phyloP scores from a whole-genome alignment of 306 rosid species.

The Mucuna pruriens region DNA sequence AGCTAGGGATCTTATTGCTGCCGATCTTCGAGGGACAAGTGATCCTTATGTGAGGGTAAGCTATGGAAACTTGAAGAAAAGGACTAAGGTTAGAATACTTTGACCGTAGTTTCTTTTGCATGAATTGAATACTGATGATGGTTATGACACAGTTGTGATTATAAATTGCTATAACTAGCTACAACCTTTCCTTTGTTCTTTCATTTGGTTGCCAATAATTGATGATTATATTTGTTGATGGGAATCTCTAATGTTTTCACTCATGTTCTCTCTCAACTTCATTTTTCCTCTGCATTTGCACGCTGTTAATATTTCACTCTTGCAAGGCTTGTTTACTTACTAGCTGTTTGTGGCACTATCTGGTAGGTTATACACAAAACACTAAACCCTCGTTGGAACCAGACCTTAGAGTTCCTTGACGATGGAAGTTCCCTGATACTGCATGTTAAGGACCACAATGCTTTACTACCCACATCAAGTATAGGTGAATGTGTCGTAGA shows the following conservation, averaged over 20 bases:
- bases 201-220: neutral
- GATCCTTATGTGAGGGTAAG: slow-evolving; percentile 96
- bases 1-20: slow-evolving; percentile 90
- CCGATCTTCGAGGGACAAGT: slow-evolving; percentile 97
- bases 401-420: slow-evolving; percentile 81
- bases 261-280: neutral
- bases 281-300: neutral
- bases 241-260: neutral
- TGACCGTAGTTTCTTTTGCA: slow-evolving; percentile 17
- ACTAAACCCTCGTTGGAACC: slow-evolving; percentile 81
- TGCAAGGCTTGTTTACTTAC: slow-evolving; percentile 14
- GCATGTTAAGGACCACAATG: slow-evolving; percentile 79
- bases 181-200: neutral
- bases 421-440: slow-evolving; percentile 68
- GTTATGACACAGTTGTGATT: neutral
- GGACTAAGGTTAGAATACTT: slow-evolving; percentile 75
- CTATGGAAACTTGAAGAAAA: slow-evolving; percentile 79
- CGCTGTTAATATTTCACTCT: neutral
- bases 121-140: slow-evolving; percentile 40
- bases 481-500: slow-evolving; percentile 80
- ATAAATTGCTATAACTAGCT: neutral
- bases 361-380: slow-evolving; percentile 68
- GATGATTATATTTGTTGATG: neutral
- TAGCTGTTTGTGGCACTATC: slow-evolving; percentile 31
- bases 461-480: slow-evolving; percentile 62